Evolutionary conservation across 2,329 filamentous ascomycete species (phyloP).

Genomic region (Talaromyces sp.): DNA sequence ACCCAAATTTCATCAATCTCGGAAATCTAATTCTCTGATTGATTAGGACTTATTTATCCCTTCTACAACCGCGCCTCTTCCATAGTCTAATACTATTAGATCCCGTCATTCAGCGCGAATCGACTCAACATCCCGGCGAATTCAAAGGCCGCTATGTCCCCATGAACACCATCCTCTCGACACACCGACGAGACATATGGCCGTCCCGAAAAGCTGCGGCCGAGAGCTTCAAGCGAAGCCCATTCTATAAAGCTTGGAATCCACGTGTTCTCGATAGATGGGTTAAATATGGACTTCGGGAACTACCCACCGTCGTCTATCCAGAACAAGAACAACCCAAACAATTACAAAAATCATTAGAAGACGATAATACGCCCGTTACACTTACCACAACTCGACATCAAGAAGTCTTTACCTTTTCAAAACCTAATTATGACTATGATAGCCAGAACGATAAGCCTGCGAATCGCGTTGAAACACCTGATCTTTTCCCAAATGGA

Average conservation of each 20-base stretch:
- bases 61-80: slow-evolving; percentile 77
- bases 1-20: not conserved
- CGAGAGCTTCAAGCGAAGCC: slow-evolving; percentile 59
- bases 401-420: slow-evolving; percentile 65
- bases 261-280: slow-evolving; percentile 69
- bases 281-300: slow-evolving; percentile 69
- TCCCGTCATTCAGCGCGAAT: slow-evolving; percentile 62
- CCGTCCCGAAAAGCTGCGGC: slow-evolving; percentile 66
- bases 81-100: slow-evolving; percentile 74
- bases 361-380: slow-evolving; percentile 44
- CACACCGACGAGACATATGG: slow-evolving; percentile 74
- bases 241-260: slow-evolving; percentile 82
- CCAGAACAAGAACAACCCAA: slow-evolving; percentile 20
- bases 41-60: slow-evolving; percentile 56
- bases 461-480: slow-evolving; percentile 39
- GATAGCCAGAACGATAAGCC: slow-evolving; percentile 40
- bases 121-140: slow-evolving; percentile 33
- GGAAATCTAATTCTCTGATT: no score
- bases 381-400: slow-evolving; percentile 76
- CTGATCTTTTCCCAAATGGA: slow-evolving; percentile 39
- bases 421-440: slow-evolving; percentile 54
- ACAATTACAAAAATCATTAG: not conserved
- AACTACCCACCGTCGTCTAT: slow-evolving; percentile 57
- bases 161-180: slow-evolving; percentile 52
- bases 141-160: slow-evolving; percentile 25